Evolutionary conservation across 345 rosid genomes (phyloP), one percentile per base, ranked within the genome.

Genomic region (Salix purpurea): DNA sequence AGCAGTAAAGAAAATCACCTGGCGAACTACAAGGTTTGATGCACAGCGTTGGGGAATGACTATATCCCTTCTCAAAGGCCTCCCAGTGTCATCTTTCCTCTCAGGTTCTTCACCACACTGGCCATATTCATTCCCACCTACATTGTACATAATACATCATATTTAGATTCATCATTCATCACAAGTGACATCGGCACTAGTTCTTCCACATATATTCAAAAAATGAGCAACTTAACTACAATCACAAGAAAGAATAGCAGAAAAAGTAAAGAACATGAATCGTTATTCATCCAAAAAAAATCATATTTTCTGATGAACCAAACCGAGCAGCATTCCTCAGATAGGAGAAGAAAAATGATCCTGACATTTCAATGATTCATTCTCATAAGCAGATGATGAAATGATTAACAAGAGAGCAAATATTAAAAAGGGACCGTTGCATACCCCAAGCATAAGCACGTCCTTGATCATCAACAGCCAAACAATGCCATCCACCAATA

Each of bases 381-480:
- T 60, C 9, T 44, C 30, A 6, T 3, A 65, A 12, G 39, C 36
- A 44, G 21, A 6, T 4, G 26, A 65, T 8, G 32, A 72, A 13
- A 50, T 65, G 66, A 30, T 11, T 60, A 67, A 44, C 60, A 21
- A 30, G 65, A 3, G 36, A 7, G 9, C 74, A 12, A 6, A 56
- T 44, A 61, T 26, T 76, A 42, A 46, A 75, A 65, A 48, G 67
- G 30, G 30, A 48, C 12, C 14, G 1, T 30, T 70, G 26, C 81
- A 23, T 85, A 94, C 99, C 99, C 99, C 99, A 96, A 61, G 99
- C 97, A 71, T 94, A 96, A 64, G 98, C 91, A 67, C 90, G 88
- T 66, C 98, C 99, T 87, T 96, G 93, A 88, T 96, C 97, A 85
- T 96, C 99, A 37, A 96, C 99, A 81, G 99, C 98, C 88, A 96